Conservation (phyloP, 805 yeast species). For the Kodamaea leandrae region DNA sequence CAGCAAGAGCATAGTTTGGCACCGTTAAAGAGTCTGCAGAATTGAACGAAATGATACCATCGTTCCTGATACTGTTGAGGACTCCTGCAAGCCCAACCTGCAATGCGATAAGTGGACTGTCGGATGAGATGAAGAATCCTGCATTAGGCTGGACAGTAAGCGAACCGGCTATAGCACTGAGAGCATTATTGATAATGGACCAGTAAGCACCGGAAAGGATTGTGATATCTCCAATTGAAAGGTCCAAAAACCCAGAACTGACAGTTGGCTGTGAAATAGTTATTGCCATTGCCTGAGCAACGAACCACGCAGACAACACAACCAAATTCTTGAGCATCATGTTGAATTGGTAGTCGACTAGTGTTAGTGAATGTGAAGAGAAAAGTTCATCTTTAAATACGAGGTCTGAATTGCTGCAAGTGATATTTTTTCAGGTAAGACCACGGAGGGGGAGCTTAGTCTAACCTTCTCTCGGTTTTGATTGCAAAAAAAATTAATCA, state of each 20-base stretch:
- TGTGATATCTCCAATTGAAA: slow-evolving; percentile 18
- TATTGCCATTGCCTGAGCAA: slow-evolving; percentile 6
- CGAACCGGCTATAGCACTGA: slow-evolving; percentile 15
- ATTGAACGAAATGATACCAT: slow-evolving; percentile 20
- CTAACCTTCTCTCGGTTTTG: too few relatives aligned
- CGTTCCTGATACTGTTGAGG: slow-evolving; percentile 15
- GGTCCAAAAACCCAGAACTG: slow-evolving; percentile 8
- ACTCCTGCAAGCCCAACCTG: slow-evolving; percentile 12
- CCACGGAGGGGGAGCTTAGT: too few relatives aligned
- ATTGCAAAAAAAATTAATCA: too few relatives aligned
- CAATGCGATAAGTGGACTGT: slow-evolving; percentile 7
- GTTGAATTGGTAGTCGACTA: too few relatives aligned
- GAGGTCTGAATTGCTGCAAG: too few relatives aligned
- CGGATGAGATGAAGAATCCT: slow-evolving; percentile 16
- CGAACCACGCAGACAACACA: too few relatives aligned
- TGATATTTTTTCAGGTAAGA: too few relatives aligned
- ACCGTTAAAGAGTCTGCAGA: slow-evolving; percentile 13
- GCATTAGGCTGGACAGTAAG: slow-evolving; percentile 14
- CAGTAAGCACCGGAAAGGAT: slow-evolving; percentile 17
- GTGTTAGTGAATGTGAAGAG: too few relatives aligned
- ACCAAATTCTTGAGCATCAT: too few relatives aligned
- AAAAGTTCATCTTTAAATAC: too few relatives aligned
- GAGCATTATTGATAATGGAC: slow-evolving; percentile 17
- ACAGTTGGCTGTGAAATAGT: slow-evolving; percentile 17
- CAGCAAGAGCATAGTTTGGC: slow-evolving; percentile 11